Evolutionary conservation across 2,329 filamentous ascomycete genomes (phyloP), one percentile per base, ranked within the genome.

Genomic region (Pyrenochaeta sp.): DNA sequence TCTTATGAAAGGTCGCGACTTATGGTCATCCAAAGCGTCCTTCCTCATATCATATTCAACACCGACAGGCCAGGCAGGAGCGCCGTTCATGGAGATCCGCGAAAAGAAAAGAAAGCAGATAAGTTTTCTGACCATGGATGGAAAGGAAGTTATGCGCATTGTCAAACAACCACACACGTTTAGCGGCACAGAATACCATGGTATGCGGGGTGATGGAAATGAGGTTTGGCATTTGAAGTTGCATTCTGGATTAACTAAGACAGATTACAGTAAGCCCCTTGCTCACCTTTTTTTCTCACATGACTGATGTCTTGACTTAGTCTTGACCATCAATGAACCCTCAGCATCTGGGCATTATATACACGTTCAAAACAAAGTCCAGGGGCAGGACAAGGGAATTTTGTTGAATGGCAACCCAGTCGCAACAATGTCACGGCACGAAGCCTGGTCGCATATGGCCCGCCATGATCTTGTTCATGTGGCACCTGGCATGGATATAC

Each of bases 401-500:
- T 19, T 69, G 9, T 50, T 58, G 12, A 61, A 67, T 22, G 61
- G 59, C 2, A 48, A 50, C 22, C 58, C 59, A 0, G 61, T 55
- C 2, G 61, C 59, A 15, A 67, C 54, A 3, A 60, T 65, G 30
- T 58, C 44, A 27, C 32, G 47, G n/a, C 36, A 51, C n/a, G 56
- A 58, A 12, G 36, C 43, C 30, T 62, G 52, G 61, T 50, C 49
- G 24, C 56, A 64, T 32, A 24, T 59, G 10, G 19, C 53, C 34
- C 40, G 61, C 1, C 42, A 59, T 25, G 59, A 65, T 37, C 4
- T 58, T 2, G 46, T 69, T 8, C 46, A 66, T 54, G 54, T 66
- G 9, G 63, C 68, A 22, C 58, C 65, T 4, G 64, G 65, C 1
- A 69, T 69, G 65, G 66, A 67, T 50, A 59, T 70, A 7, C 34